A percentile compares a stretch with the other conserved stretches of the same genome.
phyloP scores from a whole-genome alignment of 257 asterid genomes.

The Capsicum chinense region DNA sequence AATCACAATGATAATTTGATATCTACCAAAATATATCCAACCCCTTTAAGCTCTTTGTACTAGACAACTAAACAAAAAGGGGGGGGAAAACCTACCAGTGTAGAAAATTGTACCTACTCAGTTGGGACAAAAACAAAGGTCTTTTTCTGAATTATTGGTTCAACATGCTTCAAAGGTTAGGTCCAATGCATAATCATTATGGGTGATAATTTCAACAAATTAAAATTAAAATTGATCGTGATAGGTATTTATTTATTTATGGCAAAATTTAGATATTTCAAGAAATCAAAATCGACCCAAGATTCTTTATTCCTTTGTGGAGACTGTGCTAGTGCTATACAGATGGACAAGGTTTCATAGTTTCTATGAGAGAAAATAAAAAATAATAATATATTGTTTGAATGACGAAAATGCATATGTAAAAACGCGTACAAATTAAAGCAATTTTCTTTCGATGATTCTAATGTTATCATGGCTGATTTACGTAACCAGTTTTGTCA shows the following conservation, averaged over 20 bases:
- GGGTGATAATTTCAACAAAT: not conserved
- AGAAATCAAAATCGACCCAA: not conserved
- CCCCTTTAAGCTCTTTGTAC: too few species aligned
- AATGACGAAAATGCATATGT: constrained; percentile 23
- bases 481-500: constrained; percentile 27
- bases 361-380: not conserved
- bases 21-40: too few species aligned
- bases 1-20: too few species aligned
- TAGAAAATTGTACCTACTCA: not conserved
- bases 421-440: constrained; percentile 42
- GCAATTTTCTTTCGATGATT: constrained; percentile 32
- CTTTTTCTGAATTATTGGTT: constrained; percentile 19
- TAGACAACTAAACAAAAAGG: too few species aligned
- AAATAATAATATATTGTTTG: not conserved
- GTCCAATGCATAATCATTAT: not conserved
- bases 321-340: constrained; percentile 26
- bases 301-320: constrained; percentile 8
- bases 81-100: not conserved
- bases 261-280: not conserved
- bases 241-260: not conserved
- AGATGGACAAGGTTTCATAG: constrained; percentile 6
- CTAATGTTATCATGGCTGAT: constrained; percentile 31
- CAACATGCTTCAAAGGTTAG: constrained; percentile 2
- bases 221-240: not conserved
- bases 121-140: constrained; percentile 3